Base-by-base conservation (phyloP, 2,329 filamentous ascomycete genomes). In the Alternaria arborescens region DNA sequence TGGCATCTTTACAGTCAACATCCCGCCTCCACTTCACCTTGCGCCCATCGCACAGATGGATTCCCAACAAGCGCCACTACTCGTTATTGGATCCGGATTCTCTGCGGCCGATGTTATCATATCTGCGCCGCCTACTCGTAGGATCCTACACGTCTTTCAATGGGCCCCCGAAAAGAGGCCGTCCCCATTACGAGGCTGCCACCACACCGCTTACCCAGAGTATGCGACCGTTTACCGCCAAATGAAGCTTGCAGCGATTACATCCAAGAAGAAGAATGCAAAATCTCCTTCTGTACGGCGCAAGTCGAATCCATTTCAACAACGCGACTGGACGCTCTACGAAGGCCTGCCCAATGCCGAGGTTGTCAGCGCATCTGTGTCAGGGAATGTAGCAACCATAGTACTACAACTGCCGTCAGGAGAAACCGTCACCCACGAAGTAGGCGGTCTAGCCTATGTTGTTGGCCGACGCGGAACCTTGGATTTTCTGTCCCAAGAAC, bases 31-130 rank as follows among this genome's bases (percentile, higher is more conserved):
- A 10, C 79, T 81, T 2, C 69, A 84, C 10, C 78, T 87, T 4
- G 71, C 78, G 16, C 84, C 85, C 1, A 66, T 88, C 8, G 65
- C 81, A 48, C 60, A 65, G 42, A 73, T 66, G 55, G 66, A 58
- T 58, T 61, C 56, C 18, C 16, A 50, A 1, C 54, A 74, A 2
- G 66, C 73, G 4, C 84, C 86, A 0, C 69, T 88, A 2, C 79
- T 89, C 4, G 83, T 88, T 6, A 80, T 89, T 50, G 87, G 87
- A 6, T 88, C 86, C 8, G 87, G 87, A 0, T 89, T 88, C 72
- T 87, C 86, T 3, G 87, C 87, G 3, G 87, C 87, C 26, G 87
- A 89, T 75, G 79, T 85, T 4, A 88, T 88, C 51, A 84, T 88
- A 40, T 87, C 85, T 6, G 79, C 83, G 20, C 78, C 82, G 28